Conservation (phyloP, 2,329 filamentous ascomycete species). For the Aspergillus alliaceus region DNA sequence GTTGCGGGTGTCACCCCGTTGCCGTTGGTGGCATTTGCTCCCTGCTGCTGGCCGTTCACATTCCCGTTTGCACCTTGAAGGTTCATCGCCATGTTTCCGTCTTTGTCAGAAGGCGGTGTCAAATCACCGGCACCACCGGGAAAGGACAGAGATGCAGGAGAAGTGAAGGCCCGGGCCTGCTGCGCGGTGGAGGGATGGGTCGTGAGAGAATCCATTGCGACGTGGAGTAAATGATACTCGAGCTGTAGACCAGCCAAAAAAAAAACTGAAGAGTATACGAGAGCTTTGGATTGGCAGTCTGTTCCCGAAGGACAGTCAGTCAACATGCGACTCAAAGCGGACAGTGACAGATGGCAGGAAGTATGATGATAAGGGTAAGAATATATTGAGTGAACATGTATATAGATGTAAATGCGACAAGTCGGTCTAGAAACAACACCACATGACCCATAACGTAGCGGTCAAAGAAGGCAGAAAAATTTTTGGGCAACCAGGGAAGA, state of each 20-base stretch:
- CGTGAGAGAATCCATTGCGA: constrained; percentile 81
- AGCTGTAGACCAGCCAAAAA: constrained; percentile 24
- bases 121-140: constrained; percentile 80
- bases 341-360: background rate
- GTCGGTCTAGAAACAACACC: background rate
- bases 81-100: constrained; percentile 53
- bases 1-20: constrained; percentile 84
- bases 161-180: constrained; percentile 95
- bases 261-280: constrained; percentile 17
- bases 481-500: constrained; percentile 1
- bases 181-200: constrained; percentile 88
- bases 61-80: constrained; percentile 48
- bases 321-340: constrained; percentile 4
- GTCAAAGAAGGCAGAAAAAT: constrained; percentile 2
- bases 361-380: constrained; percentile 6
- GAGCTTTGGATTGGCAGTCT: constrained; percentile 28
- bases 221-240: constrained; percentile 25
- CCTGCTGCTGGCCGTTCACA: constrained; percentile 56
- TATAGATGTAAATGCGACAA: constrained; percentile 1
- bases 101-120: constrained; percentile 73
- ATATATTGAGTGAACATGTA: constrained; percentile 21
- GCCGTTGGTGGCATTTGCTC: constrained; percentile 62
- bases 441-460: background rate
- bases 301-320: constrained; percentile 9
- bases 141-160: constrained; percentile 87